phyloP scores from a whole-genome alignment of 768 basidiomycete species.

The Calocera viscosa region DNA sequence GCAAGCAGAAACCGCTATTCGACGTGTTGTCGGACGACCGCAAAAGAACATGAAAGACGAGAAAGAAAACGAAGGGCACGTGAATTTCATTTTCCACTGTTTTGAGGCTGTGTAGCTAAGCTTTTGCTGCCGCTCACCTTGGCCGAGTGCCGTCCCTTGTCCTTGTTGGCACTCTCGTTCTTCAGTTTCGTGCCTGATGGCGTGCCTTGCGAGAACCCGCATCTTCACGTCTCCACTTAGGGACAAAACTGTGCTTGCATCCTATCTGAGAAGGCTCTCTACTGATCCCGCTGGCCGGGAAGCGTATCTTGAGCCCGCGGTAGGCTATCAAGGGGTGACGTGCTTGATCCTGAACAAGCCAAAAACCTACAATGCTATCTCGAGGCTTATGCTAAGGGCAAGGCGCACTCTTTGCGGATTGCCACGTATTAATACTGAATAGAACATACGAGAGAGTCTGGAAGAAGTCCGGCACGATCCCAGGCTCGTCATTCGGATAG shows the following conservation, averaged over 20 bases:
- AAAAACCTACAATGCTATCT: conserved; percentile 78
- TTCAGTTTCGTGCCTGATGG: neutral
- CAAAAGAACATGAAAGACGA: conserved; percentile 4
- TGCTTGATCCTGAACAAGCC: conserved; percentile 72
- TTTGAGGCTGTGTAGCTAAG: neutral
- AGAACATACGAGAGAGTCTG: conserved; percentile 64
- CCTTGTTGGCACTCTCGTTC: too few relatives aligned
- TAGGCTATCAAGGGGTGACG: conserved; percentile 43
- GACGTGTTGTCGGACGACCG: neutral
- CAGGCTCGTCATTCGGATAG: conserved; percentile 32
- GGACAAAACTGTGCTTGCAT: neutral
- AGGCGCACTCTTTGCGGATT: conserved; percentile 12
- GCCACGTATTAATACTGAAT: conserved; percentile 12
- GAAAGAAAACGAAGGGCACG: neutral
- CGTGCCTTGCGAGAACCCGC: neutral
- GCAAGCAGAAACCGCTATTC: neutral
- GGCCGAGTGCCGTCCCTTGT: too few relatives aligned
- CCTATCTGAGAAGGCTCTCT: neutral
- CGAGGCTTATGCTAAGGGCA: conserved; percentile 52
- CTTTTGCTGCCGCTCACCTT: too few relatives aligned
- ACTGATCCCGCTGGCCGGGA: conserved; percentile 10
- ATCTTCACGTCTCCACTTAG: neutral
- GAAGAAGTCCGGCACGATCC: conserved; percentile 55
- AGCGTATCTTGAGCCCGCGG: conserved; percentile 18
- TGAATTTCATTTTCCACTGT: neutral